Evolutionary conservation across 2,329 filamentous ascomycete genomes (phyloP).

Genomic region (Dothistroma pini): DNA sequence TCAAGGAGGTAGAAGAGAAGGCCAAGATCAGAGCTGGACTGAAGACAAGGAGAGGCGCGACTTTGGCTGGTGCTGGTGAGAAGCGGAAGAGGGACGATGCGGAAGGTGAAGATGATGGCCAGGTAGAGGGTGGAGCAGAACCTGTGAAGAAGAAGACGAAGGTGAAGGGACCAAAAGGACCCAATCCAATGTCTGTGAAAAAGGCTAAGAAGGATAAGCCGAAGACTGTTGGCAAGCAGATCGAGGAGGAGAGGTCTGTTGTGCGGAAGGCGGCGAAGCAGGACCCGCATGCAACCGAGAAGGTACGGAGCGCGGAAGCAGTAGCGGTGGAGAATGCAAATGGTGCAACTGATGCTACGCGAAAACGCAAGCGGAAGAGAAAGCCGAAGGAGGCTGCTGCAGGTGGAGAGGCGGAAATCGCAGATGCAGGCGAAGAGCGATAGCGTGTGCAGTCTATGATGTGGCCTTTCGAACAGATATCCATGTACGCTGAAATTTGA

Average conservation of each 20-base stretch:
- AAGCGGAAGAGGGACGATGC: conserved; percentile 34
- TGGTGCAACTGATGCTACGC: conserved; percentile 13
- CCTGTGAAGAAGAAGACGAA: conserved; percentile 54
- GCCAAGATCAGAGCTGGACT: conserved; percentile 70
- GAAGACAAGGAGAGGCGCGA: conserved; percentile 34
- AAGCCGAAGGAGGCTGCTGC: conserved; percentile 21
- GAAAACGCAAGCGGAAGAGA: conserved; percentile 24
- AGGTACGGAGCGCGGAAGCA: conserved; percentile 11
- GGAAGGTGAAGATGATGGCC: conserved; percentile 24
- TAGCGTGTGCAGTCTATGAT: not conserved
- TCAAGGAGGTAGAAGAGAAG: conserved; percentile 65
- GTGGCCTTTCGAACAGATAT: not conserved
- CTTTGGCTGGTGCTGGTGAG: conserved; percentile 16
- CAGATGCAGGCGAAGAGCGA: not conserved
- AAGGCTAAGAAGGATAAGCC: conserved; percentile 57
- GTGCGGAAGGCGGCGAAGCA: conserved; percentile 27
- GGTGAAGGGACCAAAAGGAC: conserved; percentile 60
- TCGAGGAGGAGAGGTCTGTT: conserved; percentile 21
- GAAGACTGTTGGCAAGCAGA: conserved; percentile 14
- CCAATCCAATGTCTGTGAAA: conserved; percentile 68
- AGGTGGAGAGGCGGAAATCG: not conserved
- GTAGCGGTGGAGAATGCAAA: conserved; percentile 4
- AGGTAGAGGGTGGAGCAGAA: conserved; percentile 29
- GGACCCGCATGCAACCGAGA: conserved; percentile 29
- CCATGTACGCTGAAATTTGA: not conserved